A percentile compares a stretch with the other conserved stretches of the same genome.
phyloP scores from a whole-genome alignment of 441 rosid genomes.

The Lepidium campestre region DNA sequence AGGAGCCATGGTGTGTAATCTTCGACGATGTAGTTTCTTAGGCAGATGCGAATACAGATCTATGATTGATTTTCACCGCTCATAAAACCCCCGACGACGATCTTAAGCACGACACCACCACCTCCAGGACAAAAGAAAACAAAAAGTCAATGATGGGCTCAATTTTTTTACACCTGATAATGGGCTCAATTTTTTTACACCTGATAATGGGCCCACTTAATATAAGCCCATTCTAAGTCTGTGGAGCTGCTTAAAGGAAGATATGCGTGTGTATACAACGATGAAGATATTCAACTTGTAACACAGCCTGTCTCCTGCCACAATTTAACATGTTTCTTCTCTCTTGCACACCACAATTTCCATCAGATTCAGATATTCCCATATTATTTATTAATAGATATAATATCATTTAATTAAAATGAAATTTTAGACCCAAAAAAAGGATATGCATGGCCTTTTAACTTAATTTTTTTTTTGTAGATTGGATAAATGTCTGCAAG shows the following conservation, averaged over 20 bases:
- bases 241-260: neutral
- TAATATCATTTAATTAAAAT: neutral
- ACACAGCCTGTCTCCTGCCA: slow-evolving; percentile 21
- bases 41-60: slow-evolving; percentile 24
- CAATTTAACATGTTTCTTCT: slow-evolving; percentile 14
- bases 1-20: slow-evolving; percentile 16
- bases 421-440: too few species aligned
- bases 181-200: neutral
- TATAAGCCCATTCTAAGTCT: neutral
- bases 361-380: slow-evolving; percentile 5
- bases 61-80: slow-evolving; percentile 21
- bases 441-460: too few species aligned
- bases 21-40: neutral
- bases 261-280: neutral
- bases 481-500: too few species aligned
- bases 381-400: neutral
- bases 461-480: too few species aligned
- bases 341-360: neutral
- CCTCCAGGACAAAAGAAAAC: neutral
- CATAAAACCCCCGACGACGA: slow-evolving; percentile 15
- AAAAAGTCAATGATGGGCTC: slow-evolving; percentile 25
- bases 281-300: neutral
- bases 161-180: neutral
- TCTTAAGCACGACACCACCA: neutral
- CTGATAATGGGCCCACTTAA: neutral